These are phyloP conservation scores for Kondoa malvinella DNA, from an alignment of 768 basidiomycete genomes.

Conservation along the genomic window DNA sequence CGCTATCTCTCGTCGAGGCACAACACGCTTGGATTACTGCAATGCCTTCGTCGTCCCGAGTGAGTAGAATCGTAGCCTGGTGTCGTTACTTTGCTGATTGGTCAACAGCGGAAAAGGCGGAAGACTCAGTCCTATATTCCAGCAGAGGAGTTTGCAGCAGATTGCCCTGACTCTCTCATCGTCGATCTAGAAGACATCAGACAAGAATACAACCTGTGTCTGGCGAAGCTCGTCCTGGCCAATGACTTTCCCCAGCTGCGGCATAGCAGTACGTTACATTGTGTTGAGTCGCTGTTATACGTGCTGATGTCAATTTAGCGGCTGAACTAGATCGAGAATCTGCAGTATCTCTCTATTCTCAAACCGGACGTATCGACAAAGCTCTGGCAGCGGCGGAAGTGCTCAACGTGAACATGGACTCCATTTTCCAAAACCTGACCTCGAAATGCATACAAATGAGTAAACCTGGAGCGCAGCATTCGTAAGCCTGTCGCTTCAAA, in stretches of 20 bases:
- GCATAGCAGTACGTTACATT: slow-evolving; percentile 44
- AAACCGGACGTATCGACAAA: slow-evolving; percentile 57
- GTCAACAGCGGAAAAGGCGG: slow-evolving; percentile 29
- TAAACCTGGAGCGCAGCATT: slow-evolving; percentile 32
- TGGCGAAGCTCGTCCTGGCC: slow-evolving; percentile 59
- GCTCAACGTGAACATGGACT: slow-evolving; percentile 69
- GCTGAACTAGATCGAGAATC: slow-evolving; percentile 34
- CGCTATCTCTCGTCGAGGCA: slow-evolving; percentile 49
- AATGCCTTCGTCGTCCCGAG: background rate
- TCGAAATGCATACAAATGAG: slow-evolving; percentile 61
- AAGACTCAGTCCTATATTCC: slow-evolving; percentile 39
- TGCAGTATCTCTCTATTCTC: slow-evolving; percentile 59
- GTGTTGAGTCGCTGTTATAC: too few relatives aligned
- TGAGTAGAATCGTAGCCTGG: background rate
- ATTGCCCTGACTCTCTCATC: slow-evolving; percentile 46
- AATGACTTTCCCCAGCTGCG: slow-evolving; percentile 44
- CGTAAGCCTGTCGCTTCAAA: background rate
- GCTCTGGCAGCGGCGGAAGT: slow-evolving; percentile 61
- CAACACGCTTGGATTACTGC: slow-evolving; percentile 6
- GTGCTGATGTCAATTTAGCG: slow-evolving; percentile 21
- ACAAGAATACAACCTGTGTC: slow-evolving; percentile 52
- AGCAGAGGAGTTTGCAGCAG: slow-evolving; percentile 42
- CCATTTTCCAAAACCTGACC: slow-evolving; percentile 61
- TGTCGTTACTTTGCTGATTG: slow-evolving; percentile 1
- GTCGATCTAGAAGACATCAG: slow-evolving; percentile 63